A percentile compares a stretch with the other conserved stretches of the same genome.
Evolutionary conservation across 2,329 filamentous ascomycete species (phyloP).

Genomic region (Fusarium zealandicum): DNA sequence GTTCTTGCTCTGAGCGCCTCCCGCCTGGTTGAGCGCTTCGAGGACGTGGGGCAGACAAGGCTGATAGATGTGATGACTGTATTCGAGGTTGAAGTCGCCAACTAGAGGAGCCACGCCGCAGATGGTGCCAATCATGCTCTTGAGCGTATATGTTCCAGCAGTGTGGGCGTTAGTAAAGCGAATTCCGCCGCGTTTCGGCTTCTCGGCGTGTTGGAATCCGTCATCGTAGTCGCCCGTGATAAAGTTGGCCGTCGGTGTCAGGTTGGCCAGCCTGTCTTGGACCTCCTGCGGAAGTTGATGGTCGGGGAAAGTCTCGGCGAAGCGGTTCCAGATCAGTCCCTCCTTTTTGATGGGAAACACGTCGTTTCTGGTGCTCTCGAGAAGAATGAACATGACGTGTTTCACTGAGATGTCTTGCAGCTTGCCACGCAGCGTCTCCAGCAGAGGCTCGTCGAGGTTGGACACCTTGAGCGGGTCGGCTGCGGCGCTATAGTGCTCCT

Average conservation of each 20-base stretch:
- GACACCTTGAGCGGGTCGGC: slow-evolving; percentile 52
- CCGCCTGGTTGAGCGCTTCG: slow-evolving; percentile 44
- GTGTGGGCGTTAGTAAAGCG: slow-evolving; percentile 52
- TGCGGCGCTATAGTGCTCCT: slow-evolving; percentile 46
- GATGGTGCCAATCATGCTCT: slow-evolving; percentile 51
- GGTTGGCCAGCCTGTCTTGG: slow-evolving; percentile 36
- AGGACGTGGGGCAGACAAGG: slow-evolving; percentile 54
- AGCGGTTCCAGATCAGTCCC: slow-evolving; percentile 48
- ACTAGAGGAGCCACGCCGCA: slow-evolving; percentile 53
- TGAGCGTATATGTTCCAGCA: slow-evolving; percentile 53
- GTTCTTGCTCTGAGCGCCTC: slow-evolving; percentile 12
- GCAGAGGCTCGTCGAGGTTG: slow-evolving; percentile 47
- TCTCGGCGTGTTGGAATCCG: slow-evolving; percentile 40
- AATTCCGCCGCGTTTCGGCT: slow-evolving; percentile 47
- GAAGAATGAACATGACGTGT: slow-evolving; percentile 53
- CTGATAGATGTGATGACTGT: slow-evolving; percentile 52
- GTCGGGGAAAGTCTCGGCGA: slow-evolving; percentile 44
- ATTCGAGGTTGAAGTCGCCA: slow-evolving; percentile 53
- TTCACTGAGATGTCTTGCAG: slow-evolving; percentile 48
- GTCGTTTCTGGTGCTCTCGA: slow-evolving; percentile 55
- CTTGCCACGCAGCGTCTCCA: slow-evolving; percentile 38
- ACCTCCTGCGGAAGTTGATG: slow-evolving; percentile 45
- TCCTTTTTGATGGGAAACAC: slow-evolving; percentile 54
- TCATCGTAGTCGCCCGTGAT: slow-evolving; percentile 49
- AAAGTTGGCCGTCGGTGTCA: slow-evolving; percentile 46